Base-by-base conservation (phyloP, 805 yeast genomes). In the Maudiozyma serrabonitensis region DNA sequence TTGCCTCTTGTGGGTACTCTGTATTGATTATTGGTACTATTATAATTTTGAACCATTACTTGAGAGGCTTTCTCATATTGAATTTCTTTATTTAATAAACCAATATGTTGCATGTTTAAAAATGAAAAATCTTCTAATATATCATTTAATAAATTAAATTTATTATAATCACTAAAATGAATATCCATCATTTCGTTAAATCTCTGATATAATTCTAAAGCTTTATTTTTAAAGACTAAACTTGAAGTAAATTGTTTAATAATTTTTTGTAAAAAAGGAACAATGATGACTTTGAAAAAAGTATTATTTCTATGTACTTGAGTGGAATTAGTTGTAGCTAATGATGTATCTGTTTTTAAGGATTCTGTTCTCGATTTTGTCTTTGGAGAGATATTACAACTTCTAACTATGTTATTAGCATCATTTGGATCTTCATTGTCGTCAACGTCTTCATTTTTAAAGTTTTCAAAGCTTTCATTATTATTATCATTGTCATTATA, bases 1-100 rank as follows among this genome's bases (percentile, higher is more conserved):
- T 28, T 28, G 3, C 32, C 32, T 28, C 32, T 28, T 4, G 12
- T 28, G 6, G 12, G 12, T 28, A 11, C 9, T 35, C 11, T 13
- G 15, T 35, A 11, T 35, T 15, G 38, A 6, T 35, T 13, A n/a
- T 16, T 16, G 15, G 16, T n/a, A 3, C 12, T 40, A 6, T 44
- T 40, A 26, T 37, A 48, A 4, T 43, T 13, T 31, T n/a, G 16
- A 38, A 39, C 45, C 23, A 43, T 15, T 31, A 43, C 46, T 31
- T 42, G 49, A 3, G 47, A 45, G 12, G 43, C 39, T 43, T 38
- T 50, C 39, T 47, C 47, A 34, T 32, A 23, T 39, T 46, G 56
- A 21, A 61, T 46, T 41, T 62, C 65, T 18, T 60, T 54, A 43
- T 61, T 62, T 26, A 62, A 46, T n/a, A 59, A 46, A 1, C 60